These are phyloP conservation scores for Phaseolus lunatus DNA, from an alignment of 306 rosid genomes.

Conservation along the genomic window DNA sequence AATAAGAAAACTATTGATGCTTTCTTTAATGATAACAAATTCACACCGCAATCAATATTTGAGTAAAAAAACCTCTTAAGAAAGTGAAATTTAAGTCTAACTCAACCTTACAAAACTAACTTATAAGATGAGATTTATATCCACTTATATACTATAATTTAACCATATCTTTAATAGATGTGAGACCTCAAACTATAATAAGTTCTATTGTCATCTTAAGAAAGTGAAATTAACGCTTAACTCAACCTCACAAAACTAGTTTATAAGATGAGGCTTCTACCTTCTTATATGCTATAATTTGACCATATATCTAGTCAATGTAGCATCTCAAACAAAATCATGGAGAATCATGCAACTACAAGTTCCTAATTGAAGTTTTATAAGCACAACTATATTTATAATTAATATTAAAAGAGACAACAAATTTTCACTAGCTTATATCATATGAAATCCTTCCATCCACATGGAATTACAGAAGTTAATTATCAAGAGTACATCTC, in stretches of 20 bases:
- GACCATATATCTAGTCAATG: too few species aligned
- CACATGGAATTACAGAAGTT: constrained; percentile 14
- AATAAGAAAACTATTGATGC: constrained; percentile 1
- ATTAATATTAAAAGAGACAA: constrained; percentile 20
- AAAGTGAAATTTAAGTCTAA: too few species aligned
- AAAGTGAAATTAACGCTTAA: too few species aligned
- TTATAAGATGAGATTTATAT: too few species aligned
- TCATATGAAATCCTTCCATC: constrained; percentile 20
- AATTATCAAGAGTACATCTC: constrained; percentile 7
- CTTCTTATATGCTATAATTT: too few species aligned
- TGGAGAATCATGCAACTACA: constrained; percentile 31
- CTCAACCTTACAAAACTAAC: too few species aligned
- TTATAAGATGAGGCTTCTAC: too few species aligned
- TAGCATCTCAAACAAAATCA: not conserved
- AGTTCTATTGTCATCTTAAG: too few species aligned
- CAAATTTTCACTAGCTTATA: not conserved
- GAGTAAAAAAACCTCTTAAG: not conserved
- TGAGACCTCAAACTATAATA: too few species aligned
- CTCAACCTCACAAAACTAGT: too few species aligned
- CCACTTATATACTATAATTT: too few species aligned
- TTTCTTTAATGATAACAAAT: constrained; percentile 25
- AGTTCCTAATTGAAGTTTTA: not conserved
- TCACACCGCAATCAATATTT: constrained; percentile 24
- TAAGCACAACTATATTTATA: not conserved
- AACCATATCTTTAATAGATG: too few species aligned